Evolutionary conservation across 768 basidiomycete genomes (phyloP).

Genomic region (Mycena crocata): DNA sequence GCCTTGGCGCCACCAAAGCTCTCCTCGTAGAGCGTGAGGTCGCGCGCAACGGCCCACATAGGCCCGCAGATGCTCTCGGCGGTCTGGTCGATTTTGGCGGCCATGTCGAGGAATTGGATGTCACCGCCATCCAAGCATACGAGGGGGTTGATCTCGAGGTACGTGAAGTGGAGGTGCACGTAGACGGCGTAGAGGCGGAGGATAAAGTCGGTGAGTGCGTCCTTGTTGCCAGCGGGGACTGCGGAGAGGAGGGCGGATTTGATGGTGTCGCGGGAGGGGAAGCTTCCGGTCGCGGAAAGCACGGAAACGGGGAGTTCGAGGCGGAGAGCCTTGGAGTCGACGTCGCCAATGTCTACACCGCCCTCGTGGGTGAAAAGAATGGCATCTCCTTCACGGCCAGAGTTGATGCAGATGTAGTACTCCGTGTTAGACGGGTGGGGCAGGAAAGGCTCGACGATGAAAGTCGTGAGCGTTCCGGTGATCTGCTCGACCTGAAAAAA

Average conservation of each 20-base stretch:
- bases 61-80: constrained; percentile 98
- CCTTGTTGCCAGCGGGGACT: constrained; percentile 88
- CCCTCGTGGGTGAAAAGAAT: constrained; percentile 99
- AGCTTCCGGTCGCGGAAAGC: constrained; percentile 55
- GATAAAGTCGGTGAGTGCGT: constrained; percentile 95
- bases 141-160: constrained; percentile 99
- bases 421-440: constrained; percentile 95
- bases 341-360: constrained; percentile 98
- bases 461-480: constrained; percentile 95
- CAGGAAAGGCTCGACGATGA: constrained; percentile 99
- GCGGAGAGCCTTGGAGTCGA: constrained; percentile 95
- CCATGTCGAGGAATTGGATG: constrained; percentile 99
- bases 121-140: constrained; percentile 88
- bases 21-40: constrained; percentile 78
- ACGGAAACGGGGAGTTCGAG: constrained; percentile 82
- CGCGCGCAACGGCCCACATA: constrained; percentile 98
- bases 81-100: constrained; percentile 99
- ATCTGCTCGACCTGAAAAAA: constrained; percentile 83
- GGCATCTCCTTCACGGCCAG: constrained; percentile 91
- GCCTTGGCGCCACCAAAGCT: constrained; percentile 51
- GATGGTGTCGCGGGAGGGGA: constrained; percentile 87
- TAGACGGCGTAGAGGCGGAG: constrained; percentile 96
- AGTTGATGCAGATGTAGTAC: constrained; percentile 98
- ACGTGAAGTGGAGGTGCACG: constrained; percentile 98
- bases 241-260: constrained; percentile 81